Conservation (phyloP, 2,329 filamentous ascomycete species). For the Pestalotiopsis sp. region DNA sequence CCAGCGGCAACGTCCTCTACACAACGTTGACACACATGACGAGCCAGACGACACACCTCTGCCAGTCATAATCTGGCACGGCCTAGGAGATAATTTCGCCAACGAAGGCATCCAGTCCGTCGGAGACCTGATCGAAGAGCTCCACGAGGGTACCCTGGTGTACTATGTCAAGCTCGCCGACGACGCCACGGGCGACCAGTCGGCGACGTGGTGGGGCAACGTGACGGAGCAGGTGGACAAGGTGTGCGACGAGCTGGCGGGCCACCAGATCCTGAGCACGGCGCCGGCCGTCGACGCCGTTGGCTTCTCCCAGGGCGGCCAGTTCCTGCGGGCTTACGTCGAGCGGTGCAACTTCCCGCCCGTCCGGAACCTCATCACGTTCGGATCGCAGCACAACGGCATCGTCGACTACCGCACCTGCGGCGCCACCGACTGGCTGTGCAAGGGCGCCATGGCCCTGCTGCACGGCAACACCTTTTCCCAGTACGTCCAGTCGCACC, state of each 20-base stretch:
- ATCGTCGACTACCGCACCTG: constrained; percentile 84
- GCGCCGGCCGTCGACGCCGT: constrained; percentile 86
- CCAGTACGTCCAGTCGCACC: constrained; percentile 70
- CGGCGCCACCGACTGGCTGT: constrained; percentile 72
- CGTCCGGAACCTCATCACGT: constrained; percentile 80
- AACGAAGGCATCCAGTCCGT: constrained; percentile 74
- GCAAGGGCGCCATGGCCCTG: constrained; percentile 76
- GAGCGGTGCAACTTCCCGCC: constrained; percentile 81
- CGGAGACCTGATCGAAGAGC: constrained; percentile 68
- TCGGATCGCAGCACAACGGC: constrained; percentile 90
- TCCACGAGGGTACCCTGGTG: constrained; percentile 82
- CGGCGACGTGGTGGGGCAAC: constrained; percentile 89
- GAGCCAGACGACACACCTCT: constrained; percentile 67
- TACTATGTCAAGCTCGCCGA: constrained; percentile 76
- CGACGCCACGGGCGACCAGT: constrained; percentile 69
- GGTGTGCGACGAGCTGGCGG: constrained; percentile 77
- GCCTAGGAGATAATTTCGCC: constrained; percentile 72
- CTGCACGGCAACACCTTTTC: constrained; percentile 82
- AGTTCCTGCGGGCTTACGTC: constrained; percentile 90
- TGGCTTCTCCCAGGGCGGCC: constrained; percentile 93
- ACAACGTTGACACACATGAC: constrained; percentile 24
- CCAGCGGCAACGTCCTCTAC: constrained; percentile 14
- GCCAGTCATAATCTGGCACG: constrained; percentile 95
- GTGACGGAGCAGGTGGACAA: constrained; percentile 74
- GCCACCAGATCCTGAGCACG: constrained; percentile 77